Percentiles rank a stretch among this genome's conserved stretches.
phyloP scores from a whole-genome alignment of 2,329 filamentous ascomycete genomes.

The Biscogniauxia marginata region DNA sequence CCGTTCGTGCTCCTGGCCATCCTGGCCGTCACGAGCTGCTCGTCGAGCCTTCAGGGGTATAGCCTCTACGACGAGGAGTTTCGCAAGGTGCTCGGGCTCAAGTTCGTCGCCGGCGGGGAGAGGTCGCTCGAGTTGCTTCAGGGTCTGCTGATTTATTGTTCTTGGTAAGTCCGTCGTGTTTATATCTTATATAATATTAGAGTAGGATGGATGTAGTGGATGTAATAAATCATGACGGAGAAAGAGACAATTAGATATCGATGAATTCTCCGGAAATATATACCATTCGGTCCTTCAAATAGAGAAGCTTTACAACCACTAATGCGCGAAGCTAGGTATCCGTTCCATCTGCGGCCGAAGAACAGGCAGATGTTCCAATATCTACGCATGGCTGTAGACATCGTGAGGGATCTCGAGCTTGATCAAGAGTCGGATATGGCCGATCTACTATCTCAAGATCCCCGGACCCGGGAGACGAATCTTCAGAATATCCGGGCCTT shows the following conservation, averaged over 20 bases:
- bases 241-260: too few relatives aligned
- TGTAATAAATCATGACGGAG: slow-evolving; percentile 1
- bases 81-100: slow-evolving; percentile 54
- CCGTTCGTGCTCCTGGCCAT: slow-evolving; percentile 57
- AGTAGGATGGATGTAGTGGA: too few relatives aligned
- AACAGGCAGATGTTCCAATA: slow-evolving; percentile 51
- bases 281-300: too few relatives aligned
- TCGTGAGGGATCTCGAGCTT: slow-evolving; percentile 49
- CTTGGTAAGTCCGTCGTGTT: slow-evolving; percentile 50
- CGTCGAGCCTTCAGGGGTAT: slow-evolving; percentile 49
- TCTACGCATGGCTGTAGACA: slow-evolving; percentile 50
- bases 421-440: slow-evolving; percentile 39
- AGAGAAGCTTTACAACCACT: not conserved
- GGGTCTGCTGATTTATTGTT: slow-evolving; percentile 55
- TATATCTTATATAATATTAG: not conserved
- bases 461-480: slow-evolving; percentile 27
- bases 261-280: too few relatives aligned
- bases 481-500: slow-evolving; percentile 47
- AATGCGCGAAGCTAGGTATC: slow-evolving; percentile 43
- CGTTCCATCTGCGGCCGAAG: slow-evolving; percentile 52
- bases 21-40: slow-evolving; percentile 49
- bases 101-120: slow-evolving; percentile 57
- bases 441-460: slow-evolving; percentile 14
- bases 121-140: slow-evolving; percentile 56
- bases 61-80: slow-evolving; percentile 58